Base-by-base conservation (phyloP, 345 rosid species). In the Salix exigua region DNA sequence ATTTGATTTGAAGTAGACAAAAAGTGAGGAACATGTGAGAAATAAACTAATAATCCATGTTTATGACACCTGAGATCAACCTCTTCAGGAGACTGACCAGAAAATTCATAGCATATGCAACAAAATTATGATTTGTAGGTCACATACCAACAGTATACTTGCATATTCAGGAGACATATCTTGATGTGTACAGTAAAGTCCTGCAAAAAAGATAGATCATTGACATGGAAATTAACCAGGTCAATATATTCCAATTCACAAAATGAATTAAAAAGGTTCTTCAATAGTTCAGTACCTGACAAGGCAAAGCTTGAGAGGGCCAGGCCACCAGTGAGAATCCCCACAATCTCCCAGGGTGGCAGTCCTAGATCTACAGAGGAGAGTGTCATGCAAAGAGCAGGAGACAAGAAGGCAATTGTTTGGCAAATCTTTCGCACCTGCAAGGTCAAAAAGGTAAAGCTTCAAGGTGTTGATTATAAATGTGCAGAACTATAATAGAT, bases 141-240 rank as follows among this genome's bases (percentile, higher is more conserved):
- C 77, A 60, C 86, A 18, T 82, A 95, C 99, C 97, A 95, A 77
- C 51, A 95, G 91, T 72, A 95, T 90, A 81, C 97, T 95, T 70
- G 99, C 99, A 79, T 93, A 93, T 85, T 93, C 92, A 26, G 94
- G 93, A 16, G 97, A 95, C 44, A 95, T 93, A 87, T 95, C 99
- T 83, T 95, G 99, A 89, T 95, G 99, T 11, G 94, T 92, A 82
- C 99, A 95, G 76, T 92, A 92, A 75, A 92, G 89, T 75, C 96
- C 93, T 91, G 88, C 67, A 37, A 44, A 82, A 71, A 60, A 67
- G 46, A 23, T 37, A 51, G 67, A 30, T 46, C 18, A 33, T 35
- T 1, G 17, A 55, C 35, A 66, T 18, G 65, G 35, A 35, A 44
- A 21, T 28, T 55, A 75, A 38, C 35, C 71, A 38, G 77, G 58